Evolutionary conservation across 129 eudicot genomes (phyloP).

Genomic region (Smallanthus sonchifolius): DNA sequence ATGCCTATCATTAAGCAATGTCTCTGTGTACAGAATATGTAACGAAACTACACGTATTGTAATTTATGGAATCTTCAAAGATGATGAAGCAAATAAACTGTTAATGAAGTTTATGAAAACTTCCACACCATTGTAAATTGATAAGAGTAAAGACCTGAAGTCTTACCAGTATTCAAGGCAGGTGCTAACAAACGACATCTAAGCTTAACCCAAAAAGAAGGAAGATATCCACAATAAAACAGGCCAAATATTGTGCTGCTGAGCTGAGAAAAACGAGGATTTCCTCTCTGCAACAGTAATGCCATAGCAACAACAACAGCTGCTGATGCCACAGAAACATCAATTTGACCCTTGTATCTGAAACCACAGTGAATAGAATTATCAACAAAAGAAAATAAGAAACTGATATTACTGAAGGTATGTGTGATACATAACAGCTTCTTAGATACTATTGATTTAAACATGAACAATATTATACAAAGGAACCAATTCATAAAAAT

Average conservation of each 20-base stretch:
- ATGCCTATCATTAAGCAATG: background rate
- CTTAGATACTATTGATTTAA: background rate
- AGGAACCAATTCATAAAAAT: background rate
- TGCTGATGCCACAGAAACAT: conserved; percentile 82
- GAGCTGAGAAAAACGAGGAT: conserved; percentile 91
- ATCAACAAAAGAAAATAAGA: conserved; percentile 12
- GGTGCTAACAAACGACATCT: conserved; percentile 78
- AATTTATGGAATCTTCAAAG: background rate
- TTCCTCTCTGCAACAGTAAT: conserved; percentile 81
- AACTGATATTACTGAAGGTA: background rate
- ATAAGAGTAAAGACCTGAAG: background rate
- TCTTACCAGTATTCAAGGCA: conserved; percentile 82
- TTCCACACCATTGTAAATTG: background rate
- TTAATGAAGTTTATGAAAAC: background rate
- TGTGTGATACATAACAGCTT: background rate
- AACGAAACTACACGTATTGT: background rate
- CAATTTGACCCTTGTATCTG: conserved; percentile 86
- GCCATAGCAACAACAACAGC: conserved; percentile 82
- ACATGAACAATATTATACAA: background rate
- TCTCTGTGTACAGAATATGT: background rate
- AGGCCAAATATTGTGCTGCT: conserved; percentile 92
- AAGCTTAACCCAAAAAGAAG: conserved; percentile 96
- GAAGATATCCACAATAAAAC: conserved; percentile 94
- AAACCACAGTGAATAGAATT: conserved; percentile 9
- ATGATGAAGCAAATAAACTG: background rate